Conservation (phyloP, 1,284 basidiomycete species). For the Leccinum colubrinum region DNA sequence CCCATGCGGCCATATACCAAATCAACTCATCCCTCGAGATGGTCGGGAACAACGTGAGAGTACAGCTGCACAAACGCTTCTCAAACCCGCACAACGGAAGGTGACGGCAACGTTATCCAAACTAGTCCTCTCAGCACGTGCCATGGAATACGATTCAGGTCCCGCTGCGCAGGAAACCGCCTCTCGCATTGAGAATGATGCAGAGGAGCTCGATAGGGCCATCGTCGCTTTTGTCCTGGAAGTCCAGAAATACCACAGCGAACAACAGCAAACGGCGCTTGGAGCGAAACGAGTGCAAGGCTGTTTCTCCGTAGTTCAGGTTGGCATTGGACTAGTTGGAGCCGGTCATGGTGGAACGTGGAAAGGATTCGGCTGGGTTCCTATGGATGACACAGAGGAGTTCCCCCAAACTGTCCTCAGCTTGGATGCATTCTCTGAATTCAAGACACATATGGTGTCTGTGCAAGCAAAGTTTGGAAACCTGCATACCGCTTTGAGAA, state of each 20-base stretch:
- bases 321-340: constrained; percentile 73
- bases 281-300: constrained; percentile 60
- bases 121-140: constrained; percentile 72
- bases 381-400: constrained; percentile 46
- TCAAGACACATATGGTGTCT: constrained; percentile 44
- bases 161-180: constrained; percentile 61
- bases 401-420: constrained; percentile 50
- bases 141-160: constrained; percentile 73
- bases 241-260: constrained; percentile 58
- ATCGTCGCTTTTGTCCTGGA: constrained; percentile 72
- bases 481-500: constrained; percentile 40
- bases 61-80: constrained; percentile 50
- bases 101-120: constrained; percentile 78
- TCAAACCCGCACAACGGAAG: constrained; percentile 73
- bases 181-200: constrained; percentile 71
- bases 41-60: constrained; percentile 42
- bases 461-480: constrained; percentile 48
- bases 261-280: constrained; percentile 31
- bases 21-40: constrained; percentile 51
- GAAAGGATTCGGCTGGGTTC: constrained; percentile 80
- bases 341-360: constrained; percentile 66
- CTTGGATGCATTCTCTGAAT: constrained; percentile 52
- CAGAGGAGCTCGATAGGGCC: constrained; percentile 74
- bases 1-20: constrained; percentile 61
- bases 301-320: constrained; percentile 57